These are phyloP conservation scores for Phaeotremella skinneri DNA, from an alignment of 768 basidiomycete species.

Conservation along the genomic window DNA sequence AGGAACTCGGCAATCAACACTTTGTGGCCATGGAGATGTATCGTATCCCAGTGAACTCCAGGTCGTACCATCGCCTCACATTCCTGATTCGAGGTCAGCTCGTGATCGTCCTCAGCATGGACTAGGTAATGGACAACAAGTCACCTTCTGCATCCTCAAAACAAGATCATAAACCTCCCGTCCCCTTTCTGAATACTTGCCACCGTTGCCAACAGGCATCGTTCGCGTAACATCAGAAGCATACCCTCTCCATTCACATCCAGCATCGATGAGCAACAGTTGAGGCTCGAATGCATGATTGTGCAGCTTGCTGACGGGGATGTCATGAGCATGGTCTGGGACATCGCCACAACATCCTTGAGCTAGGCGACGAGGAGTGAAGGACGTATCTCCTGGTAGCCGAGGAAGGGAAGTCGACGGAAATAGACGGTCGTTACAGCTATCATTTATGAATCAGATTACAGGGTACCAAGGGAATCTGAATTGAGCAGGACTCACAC, in stretches of 20 bases:
- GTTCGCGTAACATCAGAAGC: slow-evolving; percentile 62
- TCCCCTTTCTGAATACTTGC: slow-evolving; percentile 78
- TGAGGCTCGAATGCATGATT: slow-evolving; percentile 56
- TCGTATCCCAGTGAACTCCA: slow-evolving; percentile 83
- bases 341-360: slow-evolving; percentile 46
- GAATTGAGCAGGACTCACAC: slow-evolving; percentile 38
- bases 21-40: slow-evolving; percentile 80
- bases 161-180: slow-evolving; percentile 82
- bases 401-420: slow-evolving; percentile 34
- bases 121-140: slow-evolving; percentile 12
- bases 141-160: slow-evolving; percentile 80
- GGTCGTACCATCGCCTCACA: slow-evolving; percentile 70
- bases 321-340: slow-evolving; percentile 33
- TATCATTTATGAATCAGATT: slow-evolving; percentile 41
- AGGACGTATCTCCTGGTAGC: slow-evolving; percentile 33
- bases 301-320: slow-evolving; percentile 52
- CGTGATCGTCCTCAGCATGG: background rate
- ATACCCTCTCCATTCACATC: slow-evolving; percentile 79
- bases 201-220: slow-evolving; percentile 76
- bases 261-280: slow-evolving; percentile 88
- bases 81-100: slow-evolving; percentile 55
- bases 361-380: slow-evolving; percentile 23
- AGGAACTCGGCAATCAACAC: slow-evolving; percentile 79
- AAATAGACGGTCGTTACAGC: slow-evolving; percentile 72
- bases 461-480: background rate